A percentile compares a stretch with the other conserved stretches of the same genome.
Conservation (phyloP, 768 basidiomycete species). For the Coprinopsis marcescibilis region DNA sequence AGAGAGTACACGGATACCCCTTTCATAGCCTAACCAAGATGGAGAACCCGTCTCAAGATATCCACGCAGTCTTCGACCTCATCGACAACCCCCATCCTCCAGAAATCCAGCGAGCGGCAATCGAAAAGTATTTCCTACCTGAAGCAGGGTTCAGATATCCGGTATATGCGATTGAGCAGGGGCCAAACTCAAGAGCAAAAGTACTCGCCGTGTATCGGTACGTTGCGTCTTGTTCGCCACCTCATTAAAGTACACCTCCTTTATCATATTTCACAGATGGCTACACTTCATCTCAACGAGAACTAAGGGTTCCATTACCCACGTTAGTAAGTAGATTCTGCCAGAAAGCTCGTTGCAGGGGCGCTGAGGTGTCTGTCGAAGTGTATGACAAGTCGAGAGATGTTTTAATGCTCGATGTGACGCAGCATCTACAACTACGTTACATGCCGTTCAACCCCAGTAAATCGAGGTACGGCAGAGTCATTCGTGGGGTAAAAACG, state of each 20-base stretch:
- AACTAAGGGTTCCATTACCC: conserved; percentile 29
- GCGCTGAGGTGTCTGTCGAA: not conserved
- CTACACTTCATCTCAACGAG: conserved; percentile 50
- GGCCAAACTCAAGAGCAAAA: conserved; percentile 39
- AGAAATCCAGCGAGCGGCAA: conserved; percentile 37
- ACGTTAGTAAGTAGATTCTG: conserved; percentile 30
- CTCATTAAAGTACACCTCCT: not conserved
- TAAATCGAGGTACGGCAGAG: conserved; percentile 32
- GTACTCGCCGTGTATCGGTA: conserved; percentile 52
- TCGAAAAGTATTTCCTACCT: conserved; percentile 40
- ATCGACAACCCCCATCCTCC: conserved; percentile 39
- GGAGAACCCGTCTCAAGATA: conserved; percentile 48
- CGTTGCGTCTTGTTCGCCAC: conserved; percentile 9
- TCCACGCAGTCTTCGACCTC: conserved; percentile 32
- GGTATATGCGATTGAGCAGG: conserved; percentile 36
- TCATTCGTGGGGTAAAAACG: not conserved
- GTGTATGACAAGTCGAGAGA: conserved; percentile 40
- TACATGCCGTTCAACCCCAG: conserved; percentile 35
- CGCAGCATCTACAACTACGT: conserved; percentile 42
- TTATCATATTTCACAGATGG: too few relatives aligned
- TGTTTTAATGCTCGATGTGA: conserved; percentile 38
- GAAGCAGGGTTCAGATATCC: conserved; percentile 54
- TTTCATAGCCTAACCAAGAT: conserved; percentile 22
- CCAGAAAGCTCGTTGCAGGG: not conserved
- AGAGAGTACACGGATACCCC: not conserved